These are phyloP conservation scores for Geotrichum australiense DNA, from an alignment of 1,139 yeast genomes.

Conservation along the genomic window DNA sequence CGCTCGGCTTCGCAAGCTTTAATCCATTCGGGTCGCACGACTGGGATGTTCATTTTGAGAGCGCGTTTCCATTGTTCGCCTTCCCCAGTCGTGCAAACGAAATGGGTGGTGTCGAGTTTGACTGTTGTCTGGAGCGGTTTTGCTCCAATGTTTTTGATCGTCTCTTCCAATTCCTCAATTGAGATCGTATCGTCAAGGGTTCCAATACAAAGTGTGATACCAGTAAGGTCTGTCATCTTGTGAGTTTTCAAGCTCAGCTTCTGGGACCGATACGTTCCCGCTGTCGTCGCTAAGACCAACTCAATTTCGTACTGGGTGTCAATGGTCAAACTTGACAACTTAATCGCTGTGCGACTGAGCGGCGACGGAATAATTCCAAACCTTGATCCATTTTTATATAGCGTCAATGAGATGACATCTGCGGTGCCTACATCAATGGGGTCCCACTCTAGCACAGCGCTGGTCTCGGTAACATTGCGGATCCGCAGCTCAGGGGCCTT, in stretches of 20 bases:
- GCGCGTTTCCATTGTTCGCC: slow-evolving; percentile 71
- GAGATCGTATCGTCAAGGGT: slow-evolving; percentile 56
- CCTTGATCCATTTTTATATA: slow-evolving; percentile 73
- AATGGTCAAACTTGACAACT: slow-evolving; percentile 83
- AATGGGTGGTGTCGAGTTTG: slow-evolving; percentile 90
- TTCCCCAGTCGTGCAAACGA: slow-evolving; percentile 67
- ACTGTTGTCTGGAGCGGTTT: slow-evolving; percentile 67
- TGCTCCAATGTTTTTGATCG: slow-evolving; percentile 74
- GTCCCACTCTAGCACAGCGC: slow-evolving; percentile 94
- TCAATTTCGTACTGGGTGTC: slow-evolving; percentile 79
- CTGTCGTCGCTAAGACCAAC: slow-evolving; percentile 75
- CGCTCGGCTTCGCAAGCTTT: slow-evolving; percentile 89
- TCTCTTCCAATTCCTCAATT: slow-evolving; percentile 52
- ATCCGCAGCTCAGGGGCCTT: slow-evolving; percentile 61
- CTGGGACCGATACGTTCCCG: slow-evolving; percentile 74
- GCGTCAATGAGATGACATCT: slow-evolving; percentile 62
- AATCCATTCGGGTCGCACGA: slow-evolving; percentile 95
- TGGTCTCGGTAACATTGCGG: slow-evolving; percentile 84
- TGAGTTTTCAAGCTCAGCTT: slow-evolving; percentile 70
- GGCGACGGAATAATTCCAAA: slow-evolving; percentile 87
- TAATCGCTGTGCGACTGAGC: slow-evolving; percentile 68
- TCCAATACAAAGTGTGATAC: slow-evolving; percentile 88
- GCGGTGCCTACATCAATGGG: slow-evolving; percentile 78
- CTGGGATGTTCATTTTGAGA: slow-evolving; percentile 79
- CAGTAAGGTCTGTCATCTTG: slow-evolving; percentile 92